Conservation (phyloP, 106 monocot genomes). For the Dendrobium chrysotoxum region DNA sequence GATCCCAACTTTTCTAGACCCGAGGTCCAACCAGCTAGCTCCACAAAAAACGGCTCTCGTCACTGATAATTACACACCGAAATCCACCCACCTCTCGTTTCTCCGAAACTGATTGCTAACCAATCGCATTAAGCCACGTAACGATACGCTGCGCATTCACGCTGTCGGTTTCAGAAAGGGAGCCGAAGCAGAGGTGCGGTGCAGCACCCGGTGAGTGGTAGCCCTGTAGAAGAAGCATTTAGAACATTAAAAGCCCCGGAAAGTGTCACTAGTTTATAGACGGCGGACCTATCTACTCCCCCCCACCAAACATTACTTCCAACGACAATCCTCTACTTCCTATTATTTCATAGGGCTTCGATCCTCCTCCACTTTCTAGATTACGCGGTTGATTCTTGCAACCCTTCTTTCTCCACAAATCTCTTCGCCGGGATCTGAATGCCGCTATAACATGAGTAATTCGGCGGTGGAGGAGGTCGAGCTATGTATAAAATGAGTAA, state of each 20-base stretch:
- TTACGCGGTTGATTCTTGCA: not conserved
- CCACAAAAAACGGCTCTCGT: not conserved
- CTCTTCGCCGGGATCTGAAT: not conserved
- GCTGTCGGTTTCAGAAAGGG: not conserved
- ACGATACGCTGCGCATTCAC: not conserved
- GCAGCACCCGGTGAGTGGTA: not conserved
- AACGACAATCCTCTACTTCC: not conserved
- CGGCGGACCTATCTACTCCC: not conserved
- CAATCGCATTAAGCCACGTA: not conserved
- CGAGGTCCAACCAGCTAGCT: not conserved
- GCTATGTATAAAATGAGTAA: not conserved
- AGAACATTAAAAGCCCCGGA: not conserved
- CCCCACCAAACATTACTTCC: not conserved
- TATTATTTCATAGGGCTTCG: not conserved
- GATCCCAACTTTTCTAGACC: not conserved
- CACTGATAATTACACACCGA: not conserved
- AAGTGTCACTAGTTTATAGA: not conserved
- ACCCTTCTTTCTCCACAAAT: not conserved
- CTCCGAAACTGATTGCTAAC: not conserved
- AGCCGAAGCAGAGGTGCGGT: not conserved
- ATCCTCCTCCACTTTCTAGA: not conserved
- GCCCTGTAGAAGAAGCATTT: not conserved
- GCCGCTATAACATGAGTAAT: conserved; percentile 1
- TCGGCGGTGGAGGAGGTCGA: conserved; percentile 7
- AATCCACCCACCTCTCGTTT: not conserved